Evolutionary conservation across 768 basidiomycete species (phyloP), one percentile per base, ranked within the genome.

Genomic region (Xerocomellus intermedius): DNA sequence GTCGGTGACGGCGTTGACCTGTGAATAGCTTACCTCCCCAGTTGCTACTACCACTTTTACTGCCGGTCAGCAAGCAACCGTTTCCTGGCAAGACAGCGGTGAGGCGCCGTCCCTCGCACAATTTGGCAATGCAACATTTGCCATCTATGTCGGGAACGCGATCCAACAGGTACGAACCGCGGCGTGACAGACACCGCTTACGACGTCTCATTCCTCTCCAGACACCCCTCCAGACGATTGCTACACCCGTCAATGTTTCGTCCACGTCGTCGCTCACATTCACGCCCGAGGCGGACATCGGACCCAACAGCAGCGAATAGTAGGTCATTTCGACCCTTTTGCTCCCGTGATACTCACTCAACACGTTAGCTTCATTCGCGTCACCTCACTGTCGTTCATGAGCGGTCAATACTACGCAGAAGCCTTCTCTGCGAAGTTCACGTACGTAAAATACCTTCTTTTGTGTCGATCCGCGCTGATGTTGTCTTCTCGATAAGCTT

Each of bases 381-480:
- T 89, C 64, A 80, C 87, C 54, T 91, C 91, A 0, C 59, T 78
- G 35, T 62, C 36, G 50, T 60, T 81, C 42, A 86, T 78, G 68
- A 82, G 87, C 66, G 44, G 85, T 14, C 74, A 80, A 51, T 87
- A 75, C 73, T 80, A 79, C 4, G 81, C 79, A 42, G 74, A 86
- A 58, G 83, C 89, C 0, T 95, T 92, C 77, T 91, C 90, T 8
- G 80, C 91, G 59, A 82, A 81, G 63, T 94, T 91, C 77, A 74
- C 75, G 91, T 92, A 65, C 59, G 85, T 73, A 5, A 30, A n/a
- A 2, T n/a, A 5, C 10, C 16, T 9, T 30, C 5, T 17, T 28
- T 4, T 14, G 1, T 14, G 14, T 22, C 8, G 32, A 38, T 42
- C 22, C 21, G 16, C 10, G 5, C 37, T 51, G 16, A 60, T 42